Conservation (phyloP, 2,329 filamentous ascomycete species). For the Fusarium sp. region DNA sequence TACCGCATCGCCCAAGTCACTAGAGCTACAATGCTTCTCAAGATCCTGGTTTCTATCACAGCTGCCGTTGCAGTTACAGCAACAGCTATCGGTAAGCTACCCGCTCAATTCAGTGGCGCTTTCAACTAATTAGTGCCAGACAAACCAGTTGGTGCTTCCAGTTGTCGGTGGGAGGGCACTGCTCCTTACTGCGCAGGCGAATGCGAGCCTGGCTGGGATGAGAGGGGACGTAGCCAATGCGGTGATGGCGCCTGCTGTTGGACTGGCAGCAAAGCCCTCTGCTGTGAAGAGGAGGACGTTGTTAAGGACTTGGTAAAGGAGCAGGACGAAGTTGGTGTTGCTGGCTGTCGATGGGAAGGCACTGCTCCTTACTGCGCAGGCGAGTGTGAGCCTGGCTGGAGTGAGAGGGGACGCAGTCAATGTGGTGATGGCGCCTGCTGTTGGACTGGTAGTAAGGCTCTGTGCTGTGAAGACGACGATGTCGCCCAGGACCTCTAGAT, state of each 20-base stretch:
- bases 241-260: neutral
- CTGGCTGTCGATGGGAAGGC: neutral
- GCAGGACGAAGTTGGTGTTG: neutral
- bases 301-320: neutral
- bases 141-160: neutral
- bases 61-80: neutral
- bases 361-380: neutral
- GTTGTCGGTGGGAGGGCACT: neutral
- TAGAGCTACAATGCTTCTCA: neutral
- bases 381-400: accelerated
- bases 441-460: neutral
- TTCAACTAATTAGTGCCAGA: neutral
- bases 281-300: neutral
- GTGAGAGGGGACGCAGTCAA: neutral
- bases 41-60: neutral
- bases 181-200: neutral
- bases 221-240: neutral
- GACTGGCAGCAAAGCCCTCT: neutral
- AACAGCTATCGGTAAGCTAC: neutral
- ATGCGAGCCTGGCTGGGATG: accelerated
- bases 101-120: accelerated
- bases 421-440: neutral
- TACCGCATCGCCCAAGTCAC: neutral
- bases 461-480: neutral
- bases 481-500: neutral